A percentile compares a stretch with the other conserved stretches of the same genome.
phyloP scores from a whole-genome alignment of 352 stramenopile genomes.

The Pythium pyrilobum region DNA sequence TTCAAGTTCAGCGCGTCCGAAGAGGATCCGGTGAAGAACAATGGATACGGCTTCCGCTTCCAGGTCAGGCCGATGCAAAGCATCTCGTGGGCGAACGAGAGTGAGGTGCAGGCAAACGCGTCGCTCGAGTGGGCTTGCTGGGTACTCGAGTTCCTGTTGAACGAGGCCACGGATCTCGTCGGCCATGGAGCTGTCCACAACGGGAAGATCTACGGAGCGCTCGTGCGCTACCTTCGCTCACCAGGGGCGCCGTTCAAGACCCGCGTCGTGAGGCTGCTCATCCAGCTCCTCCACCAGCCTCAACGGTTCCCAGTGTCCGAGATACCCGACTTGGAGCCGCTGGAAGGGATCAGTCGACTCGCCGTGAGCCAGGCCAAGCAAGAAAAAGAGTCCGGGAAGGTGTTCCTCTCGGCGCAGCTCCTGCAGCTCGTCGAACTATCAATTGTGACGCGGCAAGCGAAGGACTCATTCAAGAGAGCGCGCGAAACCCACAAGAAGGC shows the following conservation, averaged over 20 bases:
- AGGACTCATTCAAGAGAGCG: conserved; percentile 15
- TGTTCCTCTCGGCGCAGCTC: conserved; percentile 70
- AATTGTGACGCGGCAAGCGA: conserved; percentile 34
- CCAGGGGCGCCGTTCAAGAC: conserved; percentile 76
- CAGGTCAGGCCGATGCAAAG: conserved; percentile 75
- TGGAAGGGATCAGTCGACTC: conserved; percentile 58
- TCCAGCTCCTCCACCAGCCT: conserved; percentile 66
- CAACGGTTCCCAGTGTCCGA: conserved; percentile 52
- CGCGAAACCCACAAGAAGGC: background rate
- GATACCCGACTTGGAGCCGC: conserved; percentile 50
- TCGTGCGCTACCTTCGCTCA: conserved; percentile 78
- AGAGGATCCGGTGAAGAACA: conserved; percentile 49
- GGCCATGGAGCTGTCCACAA: conserved; percentile 72
- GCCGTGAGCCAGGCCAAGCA: conserved; percentile 49
- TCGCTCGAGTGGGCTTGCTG: conserved; percentile 86
- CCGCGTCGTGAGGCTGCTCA: conserved; percentile 63
- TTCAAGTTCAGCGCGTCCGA: conserved; percentile 71
- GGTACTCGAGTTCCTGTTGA: conserved; percentile 76
- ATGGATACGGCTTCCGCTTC: conserved; percentile 81
- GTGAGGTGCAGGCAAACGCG: conserved; percentile 63
- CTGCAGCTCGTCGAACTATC: conserved; percentile 77
- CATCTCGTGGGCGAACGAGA: conserved; percentile 77
- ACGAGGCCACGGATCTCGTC: conserved; percentile 63
- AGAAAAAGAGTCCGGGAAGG: conserved; percentile 53
- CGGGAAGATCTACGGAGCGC: conserved; percentile 68